Evolutionary conservation across 768 basidiomycete genomes (phyloP).

Genomic region (Suillus subalutaceus): DNA sequence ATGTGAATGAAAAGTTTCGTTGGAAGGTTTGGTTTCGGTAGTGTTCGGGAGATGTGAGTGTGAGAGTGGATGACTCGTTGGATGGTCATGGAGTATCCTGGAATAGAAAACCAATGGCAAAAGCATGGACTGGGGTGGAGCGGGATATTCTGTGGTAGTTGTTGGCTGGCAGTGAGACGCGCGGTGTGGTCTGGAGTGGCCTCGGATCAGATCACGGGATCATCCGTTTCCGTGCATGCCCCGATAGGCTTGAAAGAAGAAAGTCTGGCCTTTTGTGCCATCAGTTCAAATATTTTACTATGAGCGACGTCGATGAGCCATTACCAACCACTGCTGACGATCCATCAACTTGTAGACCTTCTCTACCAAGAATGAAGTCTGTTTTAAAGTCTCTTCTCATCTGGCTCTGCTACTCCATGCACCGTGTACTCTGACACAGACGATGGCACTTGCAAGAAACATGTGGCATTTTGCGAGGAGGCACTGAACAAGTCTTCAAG

Average conservation of each 20-base stretch:
- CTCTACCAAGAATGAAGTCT: slow-evolving; percentile 19
- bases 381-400: slow-evolving; percentile 21
- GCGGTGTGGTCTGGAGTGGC: neutral
- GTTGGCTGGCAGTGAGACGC: no score
- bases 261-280: neutral
- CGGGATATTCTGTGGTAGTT: no score
- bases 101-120: slow-evolving; percentile 2
- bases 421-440: slow-evolving; percentile 1
- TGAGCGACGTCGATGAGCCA: neutral
- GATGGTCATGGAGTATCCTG: neutral
- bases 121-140: neutral
- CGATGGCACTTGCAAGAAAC: slow-evolving; percentile 39
- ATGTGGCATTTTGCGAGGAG: slow-evolving; percentile 64
- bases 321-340: slow-evolving; percentile 13
- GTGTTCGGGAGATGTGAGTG: no score
- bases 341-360: slow-evolving; percentile 12
- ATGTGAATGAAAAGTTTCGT: neutral
- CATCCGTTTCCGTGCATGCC: slow-evolving; percentile 1
- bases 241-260: neutral
- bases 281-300: neutral
- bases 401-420: slow-evolving; percentile 12
- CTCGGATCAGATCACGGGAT: slow-evolving; percentile 1
- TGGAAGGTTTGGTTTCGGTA: neutral
- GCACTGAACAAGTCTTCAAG: slow-evolving; percentile 59
- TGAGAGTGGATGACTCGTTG: neutral